Base-by-base conservation (phyloP, 768 basidiomycete species). In the Mycena rebaudengoi region DNA sequence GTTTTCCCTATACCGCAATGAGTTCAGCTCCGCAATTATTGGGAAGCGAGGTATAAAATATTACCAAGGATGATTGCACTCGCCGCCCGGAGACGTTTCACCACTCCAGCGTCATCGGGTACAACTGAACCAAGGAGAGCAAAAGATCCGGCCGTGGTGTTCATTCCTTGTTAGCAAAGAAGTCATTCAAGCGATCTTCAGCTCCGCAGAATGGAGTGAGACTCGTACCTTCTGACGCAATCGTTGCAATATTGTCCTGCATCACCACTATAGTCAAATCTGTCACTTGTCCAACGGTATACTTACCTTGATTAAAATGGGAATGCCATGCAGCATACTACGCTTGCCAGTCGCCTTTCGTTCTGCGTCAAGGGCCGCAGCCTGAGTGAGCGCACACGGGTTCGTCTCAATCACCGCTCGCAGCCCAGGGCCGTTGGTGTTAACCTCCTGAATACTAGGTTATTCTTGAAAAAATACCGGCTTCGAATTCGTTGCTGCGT, bases 301-400 rank as follows among this genome's bases (percentile, higher is more conserved):
- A 16, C 61, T n/a, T n/a, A 52, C 87, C 72, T 86, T 87, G 43
- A 88, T 71, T 32, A 84, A 71, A 45, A 82, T 74, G 12, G 78
- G 88, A 64, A 82, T 88, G 6, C 88, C 86, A 69, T 88, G 87
- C 54, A 88, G 64, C 5, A 70, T 68, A 13, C 85, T 79, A 30
- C 85, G 78, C 37, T 78, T 78, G 13, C 86, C 84, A 53, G 62
- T 74, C 7, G 14, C 58, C 55, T 76, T 77, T 39, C 85, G 74
- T 62, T 82, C 87, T 1, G 60, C 51, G 52, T 88, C 87, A 18
- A 87, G 71, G 0, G 71, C 76, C 5, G 82, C 84, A 12, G 89
- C 89, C 66, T 83, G 79, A 13, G 51, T 67, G 8, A 89, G 75
- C 5, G 88, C 87, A 7, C 78, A 80, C 0, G 84, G 80, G 46